Evolutionary conservation across 2,329 filamentous ascomycete genomes (phyloP).

Genomic region (Alternaria tenuissima): DNA sequence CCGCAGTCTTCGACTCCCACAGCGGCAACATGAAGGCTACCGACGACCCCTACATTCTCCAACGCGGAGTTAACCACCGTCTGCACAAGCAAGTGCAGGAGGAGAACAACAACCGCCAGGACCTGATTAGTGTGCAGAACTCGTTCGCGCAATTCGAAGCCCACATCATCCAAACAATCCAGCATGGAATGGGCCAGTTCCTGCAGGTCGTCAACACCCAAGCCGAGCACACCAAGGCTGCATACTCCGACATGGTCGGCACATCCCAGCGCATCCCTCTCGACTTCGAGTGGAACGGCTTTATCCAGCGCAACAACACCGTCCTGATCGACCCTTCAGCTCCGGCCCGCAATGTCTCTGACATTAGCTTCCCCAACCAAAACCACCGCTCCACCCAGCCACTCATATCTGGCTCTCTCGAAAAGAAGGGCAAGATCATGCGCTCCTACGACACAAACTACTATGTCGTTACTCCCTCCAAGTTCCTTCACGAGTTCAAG

Average conservation of each 20-base stretch:
- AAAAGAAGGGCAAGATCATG: constrained; percentile 90
- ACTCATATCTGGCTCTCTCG: constrained; percentile 85
- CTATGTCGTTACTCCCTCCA: constrained; percentile 88
- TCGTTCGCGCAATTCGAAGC: constrained; percentile 88
- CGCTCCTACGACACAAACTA: constrained; percentile 81
- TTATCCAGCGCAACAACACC: constrained; percentile 73
- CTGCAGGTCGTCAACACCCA: constrained; percentile 81
- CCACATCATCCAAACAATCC: constrained; percentile 82
- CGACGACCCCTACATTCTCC: constrained; percentile 89
- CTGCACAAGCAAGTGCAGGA: constrained; percentile 90
- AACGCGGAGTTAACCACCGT: constrained; percentile 81
- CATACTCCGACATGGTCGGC: constrained; percentile 84
- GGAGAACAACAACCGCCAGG: constrained; percentile 95
- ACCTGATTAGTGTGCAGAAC: constrained; percentile 89
- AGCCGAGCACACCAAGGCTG: constrained; percentile 78
- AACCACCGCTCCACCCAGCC: constrained; percentile 80
- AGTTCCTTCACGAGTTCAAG: constrained; percentile 96
- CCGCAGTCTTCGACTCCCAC: constrained; percentile 79
- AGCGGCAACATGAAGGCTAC: constrained; percentile 73
- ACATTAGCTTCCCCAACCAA: constrained; percentile 88
- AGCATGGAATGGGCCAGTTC: constrained; percentile 84
- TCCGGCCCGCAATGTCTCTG: constrained; percentile 75
- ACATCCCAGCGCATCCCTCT: constrained; percentile 78
- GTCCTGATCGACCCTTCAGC: constrained; percentile 80
- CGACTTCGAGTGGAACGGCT: constrained; percentile 93